Evolutionary conservation across 371 early-diverging fungal genomes (phyloP), one percentile per base, ranked within the genome.

Genomic region (Mucor racemosus): DNA sequence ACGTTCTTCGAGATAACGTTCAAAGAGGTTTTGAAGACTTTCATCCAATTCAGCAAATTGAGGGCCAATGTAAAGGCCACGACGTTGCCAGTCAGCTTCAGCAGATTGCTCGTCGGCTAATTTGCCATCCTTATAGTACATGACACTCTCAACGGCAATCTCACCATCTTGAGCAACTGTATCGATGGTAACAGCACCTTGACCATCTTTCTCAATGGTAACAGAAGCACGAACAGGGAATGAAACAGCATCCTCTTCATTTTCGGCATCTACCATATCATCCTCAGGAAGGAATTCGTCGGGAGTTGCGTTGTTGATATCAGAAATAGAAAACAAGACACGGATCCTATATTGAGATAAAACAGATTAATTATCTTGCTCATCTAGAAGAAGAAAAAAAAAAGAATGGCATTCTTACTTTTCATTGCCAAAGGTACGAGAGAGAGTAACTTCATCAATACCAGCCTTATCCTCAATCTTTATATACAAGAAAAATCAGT

Each of bases 21-120:
- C 94, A 80, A 95, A 91, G 41, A 84, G 76, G 36, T 86, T 86
- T 88, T 95, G 93, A 62, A 95, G 84, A 54, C 83, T 77, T 70
- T 93, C 96, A 75, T 96, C 96, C 65, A 98, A 84, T 75, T 96
- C 94, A 67, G 86, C 86, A 72, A 95, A 98, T 68, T 92, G 89
- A 65, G 98, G 98, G 21, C 98, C 98, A 63, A 91, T 87, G 86
- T 96, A 98, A 40, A 86, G 76, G 60, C 94, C 93, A 66, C 93
- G 88, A 66, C 97, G 91, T 76, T 89, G 85, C 95, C 95, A 97
- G 84, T 98, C 97, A 64, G 90, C 92, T 77, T 96, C 96, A 48
- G 92, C 90, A 60, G 91, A 86, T 58, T 84, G 83, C 60, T 90
- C 88, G 21, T 65, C 69, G 31, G 94, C 94, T 11, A 92, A 69